phyloP scores from a whole-genome alignment of 2,329 filamentous ascomycete species.

The Diplocarpon mali region DNA sequence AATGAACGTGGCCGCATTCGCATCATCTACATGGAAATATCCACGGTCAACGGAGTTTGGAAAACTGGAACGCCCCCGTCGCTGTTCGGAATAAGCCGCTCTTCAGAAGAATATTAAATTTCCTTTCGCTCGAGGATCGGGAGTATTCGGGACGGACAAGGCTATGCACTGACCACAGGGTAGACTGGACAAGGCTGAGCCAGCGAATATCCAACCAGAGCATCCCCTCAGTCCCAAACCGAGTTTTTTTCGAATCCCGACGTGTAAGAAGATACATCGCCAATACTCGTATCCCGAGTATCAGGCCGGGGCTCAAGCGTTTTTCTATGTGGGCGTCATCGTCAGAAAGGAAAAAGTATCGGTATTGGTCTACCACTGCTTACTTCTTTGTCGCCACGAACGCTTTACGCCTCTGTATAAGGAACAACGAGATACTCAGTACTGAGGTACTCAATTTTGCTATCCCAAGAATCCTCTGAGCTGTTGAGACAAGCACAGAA shows the following conservation, averaged over 20 bases:
- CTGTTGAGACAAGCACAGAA: too few relatives aligned
- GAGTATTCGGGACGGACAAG: neutral
- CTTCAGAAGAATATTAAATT: too few relatives aligned
- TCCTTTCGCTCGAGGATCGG: neutral
- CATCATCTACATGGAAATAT: conserved; percentile 4
- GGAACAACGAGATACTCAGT: too few relatives aligned
- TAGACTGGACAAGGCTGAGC: conserved; percentile 5
- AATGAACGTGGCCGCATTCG: too few relatives aligned
- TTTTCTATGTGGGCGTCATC: too few relatives aligned
- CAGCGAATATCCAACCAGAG: neutral
- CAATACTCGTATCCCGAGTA: neutral
- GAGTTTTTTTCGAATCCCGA: neutral
- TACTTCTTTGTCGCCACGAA: too few relatives aligned
- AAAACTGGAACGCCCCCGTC: neutral
- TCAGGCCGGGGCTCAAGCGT: too few relatives aligned
- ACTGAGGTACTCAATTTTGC: conserved; percentile 6
- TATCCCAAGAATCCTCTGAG: too few relatives aligned
- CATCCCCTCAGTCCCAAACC: neutral
- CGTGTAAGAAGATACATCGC: neutral
- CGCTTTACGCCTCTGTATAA: too few relatives aligned
- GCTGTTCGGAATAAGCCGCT: conserved; percentile 2
- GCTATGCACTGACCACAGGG: neutral
- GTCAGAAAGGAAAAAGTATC: too few relatives aligned
- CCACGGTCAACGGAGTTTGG: neutral
- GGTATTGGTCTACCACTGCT: too few relatives aligned